Evolutionary conservation across 257 asterid genomes (phyloP).

Genomic region (Cruciata laevipes): DNA sequence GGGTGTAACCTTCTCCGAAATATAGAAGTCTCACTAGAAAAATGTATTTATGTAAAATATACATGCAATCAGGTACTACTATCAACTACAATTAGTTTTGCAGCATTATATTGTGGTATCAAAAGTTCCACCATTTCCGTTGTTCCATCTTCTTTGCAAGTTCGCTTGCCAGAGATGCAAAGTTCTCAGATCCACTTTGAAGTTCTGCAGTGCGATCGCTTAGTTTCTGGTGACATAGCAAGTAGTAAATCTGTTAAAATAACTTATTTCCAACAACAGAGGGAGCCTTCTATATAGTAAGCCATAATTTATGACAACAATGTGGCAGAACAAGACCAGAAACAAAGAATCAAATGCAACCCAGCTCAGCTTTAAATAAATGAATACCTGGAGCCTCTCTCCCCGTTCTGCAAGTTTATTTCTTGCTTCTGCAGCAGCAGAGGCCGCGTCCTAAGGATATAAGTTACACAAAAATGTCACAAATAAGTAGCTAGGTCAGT

Average conservation of each 20-base stretch:
- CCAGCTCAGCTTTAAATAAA: neutral
- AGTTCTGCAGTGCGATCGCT: constrained; percentile 60
- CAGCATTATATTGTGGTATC: constrained; percentile 4
- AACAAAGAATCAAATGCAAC: neutral
- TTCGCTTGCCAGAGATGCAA: constrained; percentile 60
- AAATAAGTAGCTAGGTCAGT: constrained; percentile 8
- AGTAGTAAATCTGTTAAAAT: constrained; percentile 10
- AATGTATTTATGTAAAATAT: neutral
- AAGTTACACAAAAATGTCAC: constrained; percentile 20
- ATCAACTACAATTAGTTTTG: neutral
- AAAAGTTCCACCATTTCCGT: constrained; percentile 79
- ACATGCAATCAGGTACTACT: neutral
- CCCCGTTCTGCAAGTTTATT: constrained; percentile 76
- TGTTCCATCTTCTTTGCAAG: constrained; percentile 77
- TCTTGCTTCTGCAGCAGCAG: constrained; percentile 77
- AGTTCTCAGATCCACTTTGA: constrained; percentile 66
- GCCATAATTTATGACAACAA: neutral
- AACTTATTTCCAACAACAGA: neutral
- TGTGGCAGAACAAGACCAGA: neutral
- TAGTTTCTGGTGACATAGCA: constrained; percentile 43
- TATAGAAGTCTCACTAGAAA: no score
- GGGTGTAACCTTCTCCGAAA: neutral
- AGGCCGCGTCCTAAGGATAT: constrained; percentile 58
- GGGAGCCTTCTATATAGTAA: neutral
- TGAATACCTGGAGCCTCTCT: constrained; percentile 84